Percentiles rank a stretch among this genome's conserved stretches.
These are phyloP conservation scores for Ambispora gerdemannii DNA, from an alignment of 192 early-diverging fungal species.

Conservation along the genomic window DNA sequence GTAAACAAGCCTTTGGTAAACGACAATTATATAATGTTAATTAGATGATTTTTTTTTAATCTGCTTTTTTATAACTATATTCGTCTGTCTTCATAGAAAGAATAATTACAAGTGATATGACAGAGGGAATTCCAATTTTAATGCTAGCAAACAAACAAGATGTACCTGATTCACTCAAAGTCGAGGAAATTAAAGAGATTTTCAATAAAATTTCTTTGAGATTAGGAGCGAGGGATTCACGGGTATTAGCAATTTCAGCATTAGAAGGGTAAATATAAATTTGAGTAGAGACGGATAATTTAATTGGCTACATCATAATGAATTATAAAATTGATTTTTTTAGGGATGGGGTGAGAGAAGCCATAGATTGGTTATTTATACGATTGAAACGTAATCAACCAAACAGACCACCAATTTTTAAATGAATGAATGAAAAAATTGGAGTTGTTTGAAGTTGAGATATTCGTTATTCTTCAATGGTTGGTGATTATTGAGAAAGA, in stretches of 20 bases:
- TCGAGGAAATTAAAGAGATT: slow-evolving; percentile 86
- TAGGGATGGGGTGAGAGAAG: slow-evolving; percentile 78
- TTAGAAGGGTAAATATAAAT: slow-evolving; percentile 67
- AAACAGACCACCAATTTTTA: slow-evolving; percentile 74
- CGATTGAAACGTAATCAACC: slow-evolving; percentile 79
- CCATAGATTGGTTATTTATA: slow-evolving; percentile 88
- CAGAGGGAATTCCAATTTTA: slow-evolving; percentile 84
- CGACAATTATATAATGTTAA: no score
- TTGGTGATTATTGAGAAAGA: no score
- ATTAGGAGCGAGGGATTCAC: slow-evolving; percentile 82
- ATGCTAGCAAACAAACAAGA: slow-evolving; percentile 97
- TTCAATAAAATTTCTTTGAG: slow-evolving; percentile 84
- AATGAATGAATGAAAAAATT: slow-evolving; percentile 36
- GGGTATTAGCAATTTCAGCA: slow-evolving; percentile 79
- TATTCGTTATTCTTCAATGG: no score
- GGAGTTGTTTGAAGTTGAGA: no score
- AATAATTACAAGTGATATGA: slow-evolving; percentile 69
- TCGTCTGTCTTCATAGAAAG: slow-evolving; percentile 53
- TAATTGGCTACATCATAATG: slow-evolving; percentile 10
- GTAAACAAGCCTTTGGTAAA: slow-evolving; percentile 70
- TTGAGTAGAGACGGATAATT: background rate
- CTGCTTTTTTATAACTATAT: no score
- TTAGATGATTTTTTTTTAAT: no score
- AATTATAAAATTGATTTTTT: slow-evolving; percentile 9
- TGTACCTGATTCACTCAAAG: slow-evolving; percentile 56